A percentile compares a stretch with the other conserved stretches of the same genome.
phyloP scores from a whole-genome alignment of 1,284 basidiomycete species.

The Ustilago esculenta region DNA sequence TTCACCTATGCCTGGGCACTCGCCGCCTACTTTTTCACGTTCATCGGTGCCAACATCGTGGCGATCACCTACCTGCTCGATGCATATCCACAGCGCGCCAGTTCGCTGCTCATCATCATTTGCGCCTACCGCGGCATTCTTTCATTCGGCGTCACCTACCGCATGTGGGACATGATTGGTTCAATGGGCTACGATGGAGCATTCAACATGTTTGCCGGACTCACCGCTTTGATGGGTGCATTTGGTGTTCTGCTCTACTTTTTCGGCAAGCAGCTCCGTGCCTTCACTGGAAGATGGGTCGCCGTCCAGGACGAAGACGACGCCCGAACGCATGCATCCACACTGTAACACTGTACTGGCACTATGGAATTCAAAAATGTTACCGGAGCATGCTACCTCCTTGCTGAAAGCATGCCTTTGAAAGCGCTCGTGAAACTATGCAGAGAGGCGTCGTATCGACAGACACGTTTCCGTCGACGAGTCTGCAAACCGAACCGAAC shows the following conservation, averaged over 20 bases:
- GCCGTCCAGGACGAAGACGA: too few relatives aligned
- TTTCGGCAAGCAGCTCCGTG: slow-evolving; percentile 11
- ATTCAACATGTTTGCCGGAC: slow-evolving; percentile 20
- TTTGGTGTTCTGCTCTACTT: slow-evolving; percentile 5
- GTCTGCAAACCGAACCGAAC: too few relatives aligned
- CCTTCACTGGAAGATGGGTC: too few relatives aligned
- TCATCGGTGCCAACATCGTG: slow-evolving; percentile 16
- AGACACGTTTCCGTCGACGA: too few relatives aligned
- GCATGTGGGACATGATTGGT: slow-evolving; percentile 16
- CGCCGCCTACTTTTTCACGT: slow-evolving; percentile 7
- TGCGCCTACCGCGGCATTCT: slow-evolving; percentile 16
- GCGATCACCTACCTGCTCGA: slow-evolving; percentile 19
- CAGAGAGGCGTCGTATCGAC: too few relatives aligned
- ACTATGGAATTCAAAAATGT: too few relatives aligned
- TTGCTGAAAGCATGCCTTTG: too few relatives aligned
- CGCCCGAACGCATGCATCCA: too few relatives aligned
- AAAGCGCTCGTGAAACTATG: too few relatives aligned
- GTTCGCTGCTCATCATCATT: slow-evolving; percentile 18
- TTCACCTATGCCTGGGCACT: slow-evolving; percentile 8
- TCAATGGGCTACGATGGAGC: slow-evolving; percentile 15
- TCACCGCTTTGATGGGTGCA: slow-evolving; percentile 7
- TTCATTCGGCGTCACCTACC: slow-evolving; percentile 15
- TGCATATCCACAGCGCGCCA: slow-evolving; percentile 11
- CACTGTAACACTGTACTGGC: too few relatives aligned
- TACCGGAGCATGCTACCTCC: too few relatives aligned